Conservation (phyloP, 805 yeast genomes). For the Pichia cabralensis region DNA sequence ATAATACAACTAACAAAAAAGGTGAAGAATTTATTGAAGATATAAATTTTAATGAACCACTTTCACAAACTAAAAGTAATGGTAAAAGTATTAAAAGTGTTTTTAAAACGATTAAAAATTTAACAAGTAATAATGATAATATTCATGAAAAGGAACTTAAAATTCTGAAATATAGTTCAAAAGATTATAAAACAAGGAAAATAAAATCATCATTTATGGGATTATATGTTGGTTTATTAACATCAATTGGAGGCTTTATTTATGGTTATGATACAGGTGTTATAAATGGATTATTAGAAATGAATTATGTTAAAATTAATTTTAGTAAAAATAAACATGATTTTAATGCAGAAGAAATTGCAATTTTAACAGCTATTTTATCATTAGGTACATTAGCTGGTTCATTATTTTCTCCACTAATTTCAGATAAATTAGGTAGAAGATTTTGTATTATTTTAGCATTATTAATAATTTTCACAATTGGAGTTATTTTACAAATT, state of each 20-base stretch:
- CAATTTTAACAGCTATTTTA: constrained; percentile 68
- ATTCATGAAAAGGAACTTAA: not conserved
- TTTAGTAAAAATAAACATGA: constrained; percentile 37
- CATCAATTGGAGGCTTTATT: constrained; percentile 85
- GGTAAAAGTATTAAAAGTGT: no score
- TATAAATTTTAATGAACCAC: no score
- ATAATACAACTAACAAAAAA: no score
- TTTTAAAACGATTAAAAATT: not conserved
- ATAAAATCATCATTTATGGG: constrained; percentile 49
- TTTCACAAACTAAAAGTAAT: no score
- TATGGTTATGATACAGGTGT: constrained; percentile 89
- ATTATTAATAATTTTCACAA: constrained; percentile 50
- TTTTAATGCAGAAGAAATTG: constrained; percentile 54
- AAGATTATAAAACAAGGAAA: not conserved
- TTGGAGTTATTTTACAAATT: constrained; percentile 67
- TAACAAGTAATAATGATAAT: not conserved
- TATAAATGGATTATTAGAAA: constrained; percentile 68
- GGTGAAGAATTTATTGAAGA: no score
- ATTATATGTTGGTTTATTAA: constrained; percentile 63
- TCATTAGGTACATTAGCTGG: constrained; percentile 77
- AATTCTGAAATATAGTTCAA: not conserved
- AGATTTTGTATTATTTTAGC: constrained; percentile 53
- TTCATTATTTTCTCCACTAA: constrained; percentile 44
- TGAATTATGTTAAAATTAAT: constrained; percentile 51
- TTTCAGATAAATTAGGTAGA: constrained; percentile 69